These are phyloP conservation scores for Picea mariana DNA, from an alignment of 83 land plant genomes.

Conservation along the genomic window DNA sequence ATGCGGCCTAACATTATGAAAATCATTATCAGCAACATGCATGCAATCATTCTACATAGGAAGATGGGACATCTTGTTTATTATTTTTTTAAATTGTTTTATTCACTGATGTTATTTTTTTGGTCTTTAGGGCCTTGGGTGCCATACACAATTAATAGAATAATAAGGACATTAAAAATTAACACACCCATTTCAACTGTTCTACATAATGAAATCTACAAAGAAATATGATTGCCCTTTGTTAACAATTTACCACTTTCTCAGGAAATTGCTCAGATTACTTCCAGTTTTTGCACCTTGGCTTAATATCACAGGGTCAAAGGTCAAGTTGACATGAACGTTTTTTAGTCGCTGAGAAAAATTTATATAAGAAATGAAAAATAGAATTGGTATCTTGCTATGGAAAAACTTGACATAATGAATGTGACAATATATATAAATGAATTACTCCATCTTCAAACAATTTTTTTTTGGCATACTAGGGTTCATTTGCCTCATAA, in stretches of 20 bases:
- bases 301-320: neutral
- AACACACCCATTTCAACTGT: neutral
- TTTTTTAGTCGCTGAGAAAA: neutral
- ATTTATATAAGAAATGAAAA: neutral
- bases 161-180: neutral
- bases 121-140: neutral
- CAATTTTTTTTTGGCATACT: neutral
- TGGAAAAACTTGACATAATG: neutral
- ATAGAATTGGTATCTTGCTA: neutral
- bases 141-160: neutral
- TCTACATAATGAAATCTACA: neutral
- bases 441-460: neutral
- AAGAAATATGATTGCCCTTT: too few species aligned
- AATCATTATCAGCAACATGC: too few species aligned
- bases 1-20: too few species aligned
- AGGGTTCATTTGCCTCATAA: neutral
- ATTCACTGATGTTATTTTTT: neutral
- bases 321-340: neutral
- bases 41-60: too few species aligned
- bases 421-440: neutral
- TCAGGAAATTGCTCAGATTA: neutral
- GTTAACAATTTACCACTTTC: too few species aligned
- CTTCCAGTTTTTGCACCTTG: neutral
- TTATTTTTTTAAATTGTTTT: too few species aligned
- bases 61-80: too few species aligned